Evolutionary conservation across 768 basidiomycete species (phyloP).

Genomic region (Udeniomyces megalosporus): DNA sequence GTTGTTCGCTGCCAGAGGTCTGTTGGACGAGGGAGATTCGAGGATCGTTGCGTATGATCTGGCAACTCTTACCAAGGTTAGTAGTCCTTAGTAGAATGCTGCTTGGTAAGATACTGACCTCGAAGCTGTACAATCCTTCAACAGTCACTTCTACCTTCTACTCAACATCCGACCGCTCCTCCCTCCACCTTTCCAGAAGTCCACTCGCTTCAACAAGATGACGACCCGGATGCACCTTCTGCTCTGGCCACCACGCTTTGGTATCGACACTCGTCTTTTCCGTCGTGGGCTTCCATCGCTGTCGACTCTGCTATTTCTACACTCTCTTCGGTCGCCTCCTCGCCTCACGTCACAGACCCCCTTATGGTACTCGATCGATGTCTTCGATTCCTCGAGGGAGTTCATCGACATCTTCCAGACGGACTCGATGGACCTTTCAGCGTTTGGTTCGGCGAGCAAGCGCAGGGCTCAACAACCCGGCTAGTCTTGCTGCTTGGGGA

Average conservation of each 20-base stretch:
- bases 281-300: constrained; percentile 6
- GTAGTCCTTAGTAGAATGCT: too few species aligned
- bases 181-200: constrained; percentile 1
- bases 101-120: too few species aligned
- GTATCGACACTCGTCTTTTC: constrained; percentile 6
- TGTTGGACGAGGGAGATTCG: not conserved
- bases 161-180: not conserved
- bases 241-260: constrained; percentile 12
- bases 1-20: not conserved
- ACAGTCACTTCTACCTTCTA: constrained; percentile 1
- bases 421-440: constrained; percentile 1
- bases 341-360: not conserved
- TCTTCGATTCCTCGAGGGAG: not conserved
- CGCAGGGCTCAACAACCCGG: too few species aligned
- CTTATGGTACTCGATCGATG: not conserved
- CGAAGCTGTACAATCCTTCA: not conserved
- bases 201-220: constrained; percentile 1
- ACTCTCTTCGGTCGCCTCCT: not conserved
- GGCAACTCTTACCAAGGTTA: not conserved
- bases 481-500: not conserved
- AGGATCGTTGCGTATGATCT: not conserved
- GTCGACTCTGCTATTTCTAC: too few species aligned
- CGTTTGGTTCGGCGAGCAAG: not conserved
- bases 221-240: not conserved
- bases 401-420: constrained; percentile 4